Conservation (phyloP, 23 red algal genomes). For the Gracilariopsis chorda region DNA sequence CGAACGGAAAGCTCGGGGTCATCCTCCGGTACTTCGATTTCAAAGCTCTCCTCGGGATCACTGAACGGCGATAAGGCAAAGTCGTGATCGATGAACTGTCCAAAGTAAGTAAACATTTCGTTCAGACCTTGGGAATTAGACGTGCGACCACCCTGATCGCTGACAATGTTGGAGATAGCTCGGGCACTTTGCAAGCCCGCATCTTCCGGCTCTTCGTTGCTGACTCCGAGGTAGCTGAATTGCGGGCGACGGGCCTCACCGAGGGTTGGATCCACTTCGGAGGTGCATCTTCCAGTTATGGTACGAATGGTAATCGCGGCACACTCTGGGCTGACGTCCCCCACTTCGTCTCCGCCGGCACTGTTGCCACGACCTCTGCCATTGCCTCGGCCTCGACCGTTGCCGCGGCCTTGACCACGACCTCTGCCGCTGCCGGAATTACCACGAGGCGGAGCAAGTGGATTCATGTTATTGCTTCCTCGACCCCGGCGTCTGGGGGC, state of each 20-base stretch:
- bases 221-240: not conserved
- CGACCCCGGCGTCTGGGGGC: too few species aligned
- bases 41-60: not conserved
- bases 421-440: too few species aligned
- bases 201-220: not conserved
- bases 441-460: too few species aligned
- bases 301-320: not conserved
- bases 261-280: not conserved
- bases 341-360: too few species aligned
- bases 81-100: constrained; percentile 64
- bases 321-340: too few species aligned
- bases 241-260: not conserved
- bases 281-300: not conserved
- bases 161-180: constrained; percentile 43
- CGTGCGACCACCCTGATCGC: not conserved
- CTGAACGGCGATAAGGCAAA: constrained; percentile 15
- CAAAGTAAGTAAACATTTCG: constrained; percentile 37
- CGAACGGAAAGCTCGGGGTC: not conserved
- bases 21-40: not conserved
- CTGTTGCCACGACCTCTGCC: too few species aligned
- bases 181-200: constrained; percentile 6
- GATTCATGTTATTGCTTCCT: too few species aligned
- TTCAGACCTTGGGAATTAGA: not conserved
- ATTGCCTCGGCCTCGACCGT: too few species aligned
- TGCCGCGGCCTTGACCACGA: too few species aligned